Percentiles rank a stretch among this genome's conserved stretches.
These are phyloP conservation scores for Salix purpurea DNA, from an alignment of 345 rosid species.

Conservation along the genomic window DNA sequence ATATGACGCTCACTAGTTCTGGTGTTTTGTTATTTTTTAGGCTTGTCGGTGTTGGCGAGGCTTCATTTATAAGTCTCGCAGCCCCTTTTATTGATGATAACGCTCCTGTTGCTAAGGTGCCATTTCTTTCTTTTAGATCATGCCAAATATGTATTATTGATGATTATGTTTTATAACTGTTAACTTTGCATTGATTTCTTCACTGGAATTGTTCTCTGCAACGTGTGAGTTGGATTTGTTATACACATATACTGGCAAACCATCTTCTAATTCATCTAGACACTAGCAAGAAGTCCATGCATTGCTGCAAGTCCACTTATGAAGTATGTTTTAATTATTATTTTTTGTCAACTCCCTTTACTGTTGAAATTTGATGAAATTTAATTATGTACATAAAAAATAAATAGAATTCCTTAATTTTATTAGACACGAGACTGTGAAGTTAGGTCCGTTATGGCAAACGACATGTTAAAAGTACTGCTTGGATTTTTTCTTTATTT, in stretches of 20 bases:
- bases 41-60: conserved; percentile 98
- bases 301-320: background rate
- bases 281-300: background rate
- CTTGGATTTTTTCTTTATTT: background rate
- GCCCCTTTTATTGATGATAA: conserved; percentile 96
- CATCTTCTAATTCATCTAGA: background rate
- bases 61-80: conserved; percentile 94
- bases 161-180: background rate
- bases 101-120: conserved; percentile 80
- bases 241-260: background rate
- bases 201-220: background rate
- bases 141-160: background rate
- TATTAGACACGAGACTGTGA: background rate
- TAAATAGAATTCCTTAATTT: background rate
- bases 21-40: conserved; percentile 37
- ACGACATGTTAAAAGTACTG: background rate
- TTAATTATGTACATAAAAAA: background rate
- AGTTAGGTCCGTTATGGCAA: background rate
- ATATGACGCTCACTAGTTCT: background rate
- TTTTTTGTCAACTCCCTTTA: background rate
- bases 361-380: background rate
- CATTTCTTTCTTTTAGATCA: conserved; percentile 2
- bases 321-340: background rate
- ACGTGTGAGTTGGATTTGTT: background rate
- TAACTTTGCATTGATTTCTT: background rate